Evolutionary conservation across 2,329 filamentous ascomycete genomes (phyloP), one percentile per base, ranked within the genome.

Genomic region (Lasiodiplodia sp.): DNA sequence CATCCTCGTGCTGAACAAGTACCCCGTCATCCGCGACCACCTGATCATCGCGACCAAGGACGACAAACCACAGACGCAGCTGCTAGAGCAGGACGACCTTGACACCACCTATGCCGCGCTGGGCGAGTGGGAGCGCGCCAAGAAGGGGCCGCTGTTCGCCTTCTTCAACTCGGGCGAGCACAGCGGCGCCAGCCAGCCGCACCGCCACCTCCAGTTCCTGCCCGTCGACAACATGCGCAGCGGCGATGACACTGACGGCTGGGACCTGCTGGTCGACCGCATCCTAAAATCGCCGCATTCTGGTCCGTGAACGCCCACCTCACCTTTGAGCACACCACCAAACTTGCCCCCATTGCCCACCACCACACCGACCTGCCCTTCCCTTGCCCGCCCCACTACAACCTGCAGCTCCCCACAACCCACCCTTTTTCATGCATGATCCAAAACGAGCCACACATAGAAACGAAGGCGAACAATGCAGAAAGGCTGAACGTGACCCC

Each of bases 1-100:
- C 77, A 84, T 85, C 69, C 83, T 93, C 52, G 87, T 93, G 1
- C 82, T 93, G 51, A 93, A 93, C 83, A 93, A 93, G 78, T 93
- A 91, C 73, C 90, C 91, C 60, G 80, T 93, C 60, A 89, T 92
- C 40, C 85, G 87, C 0, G 85, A 89, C 73, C 91, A 93, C 79
- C 92, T 91, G 75, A 92, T 93, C 72, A 84, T 93, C 58, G 87
- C 88, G 0, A 93, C 91, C 0, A 86, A 80, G n/a, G 77, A 80
- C 1, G 88, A 89, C 76, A 87, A 88, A 75, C 80, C 82, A n/a
- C 91, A 93, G 81, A 89, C 87, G 1, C 82, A 90, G 71, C 75
- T 90, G 5, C 83, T 93, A 1, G 88, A 90, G 63, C 77, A 80
- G 14, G 81, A 80, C 31, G 91, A 93, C 72, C 79, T 93, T 34